Evolutionary conservation across 2,329 filamentous ascomycete genomes (phyloP), one percentile per base, ranked within the genome.

Genomic region (Aureobasidium musti): DNA sequence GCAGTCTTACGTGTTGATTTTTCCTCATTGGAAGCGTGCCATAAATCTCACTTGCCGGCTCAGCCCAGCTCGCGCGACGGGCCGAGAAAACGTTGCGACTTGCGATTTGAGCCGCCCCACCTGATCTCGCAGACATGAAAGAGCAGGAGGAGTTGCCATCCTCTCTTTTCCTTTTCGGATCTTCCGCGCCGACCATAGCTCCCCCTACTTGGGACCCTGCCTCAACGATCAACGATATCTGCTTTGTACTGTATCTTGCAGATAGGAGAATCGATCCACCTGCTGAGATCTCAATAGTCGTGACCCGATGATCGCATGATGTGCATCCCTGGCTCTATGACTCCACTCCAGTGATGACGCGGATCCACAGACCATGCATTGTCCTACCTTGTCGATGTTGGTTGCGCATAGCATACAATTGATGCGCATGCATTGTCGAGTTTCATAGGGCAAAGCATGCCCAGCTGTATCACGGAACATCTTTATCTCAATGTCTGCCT

Each of bases 341-440:
- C 30, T 57, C 35, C 33, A 41, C 35, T 43, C 13, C 13, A 43
- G 14, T 54, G 30, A 43, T 57, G 53, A 57, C 35, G 53, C 53
- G 53, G 23, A 30, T 39, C 53, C n/a, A 49, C 28, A 49, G 30
- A 11, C 17, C 41, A 19, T 61, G 57, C 57, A 35, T 61, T 61
- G 57, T 61, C 57, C 57, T 49, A 61, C 57, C 57, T 61, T 23
- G 57, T 61, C 43, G 13, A 61, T 59, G 26, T 26, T 59, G 56
- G 35, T 26, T n/a, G 41, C 41, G 30, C 28, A 49, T 37, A 30
- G 13, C 26, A 21, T 21, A 10, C n/a, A n/a, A n/a, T n/a, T n/a
- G 33, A 19, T 33, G 30, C 23, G 39, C 56, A 45, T 11, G 5
- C 14, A n/a, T 26, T n/a, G 23, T 5, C 35, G 11, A 49, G 5